Evolutionary conservation across 1,284 basidiomycete genomes (phyloP).

Genomic region (Cerrena zonata): DNA sequence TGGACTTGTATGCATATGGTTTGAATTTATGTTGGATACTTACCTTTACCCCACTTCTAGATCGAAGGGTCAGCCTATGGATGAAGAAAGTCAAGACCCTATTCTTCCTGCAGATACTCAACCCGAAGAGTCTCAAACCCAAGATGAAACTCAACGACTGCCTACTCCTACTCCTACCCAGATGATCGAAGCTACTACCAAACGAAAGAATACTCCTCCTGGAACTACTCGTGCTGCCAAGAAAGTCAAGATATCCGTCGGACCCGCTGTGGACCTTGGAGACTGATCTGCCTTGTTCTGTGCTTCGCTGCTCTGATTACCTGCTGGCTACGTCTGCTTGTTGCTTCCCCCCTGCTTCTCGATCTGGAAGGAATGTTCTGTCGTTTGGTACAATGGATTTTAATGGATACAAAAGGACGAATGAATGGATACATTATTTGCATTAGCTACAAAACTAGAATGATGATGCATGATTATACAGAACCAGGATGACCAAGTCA

Average conservation of each 20-base stretch:
- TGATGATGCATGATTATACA: no score
- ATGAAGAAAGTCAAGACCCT: not conserved
- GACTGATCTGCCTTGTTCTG: conserved; percentile 20
- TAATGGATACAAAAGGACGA: no score
- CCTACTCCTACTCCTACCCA: not conserved
- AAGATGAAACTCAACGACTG: conserved; percentile 43
- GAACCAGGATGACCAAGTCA: no score
- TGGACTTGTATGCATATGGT: conserved; percentile 17
- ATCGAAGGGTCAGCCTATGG: not conserved
- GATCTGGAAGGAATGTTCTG: no score
- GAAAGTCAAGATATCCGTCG: conserved; percentile 38
- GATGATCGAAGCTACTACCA: conserved; percentile 8
- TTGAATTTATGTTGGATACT: not conserved
- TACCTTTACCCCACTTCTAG: not conserved
- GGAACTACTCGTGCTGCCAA: conserved; percentile 20
- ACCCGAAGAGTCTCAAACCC: conserved; percentile 40
- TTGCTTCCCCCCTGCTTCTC: not conserved
- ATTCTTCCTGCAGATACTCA: not conserved
- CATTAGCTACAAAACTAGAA: not conserved
- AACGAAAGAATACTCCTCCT: conserved; percentile 25
- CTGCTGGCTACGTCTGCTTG: no score
- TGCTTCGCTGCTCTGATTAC: no score
- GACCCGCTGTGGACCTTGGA: conserved; percentile 34
- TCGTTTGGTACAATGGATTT: no score
- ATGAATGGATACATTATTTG: not conserved